A percentile compares a stretch with the other conserved stretches of the same genome.
Evolutionary conservation across 2,329 filamentous ascomycete genomes (phyloP).

Genomic region (Aureobasidium namibiae): DNA sequence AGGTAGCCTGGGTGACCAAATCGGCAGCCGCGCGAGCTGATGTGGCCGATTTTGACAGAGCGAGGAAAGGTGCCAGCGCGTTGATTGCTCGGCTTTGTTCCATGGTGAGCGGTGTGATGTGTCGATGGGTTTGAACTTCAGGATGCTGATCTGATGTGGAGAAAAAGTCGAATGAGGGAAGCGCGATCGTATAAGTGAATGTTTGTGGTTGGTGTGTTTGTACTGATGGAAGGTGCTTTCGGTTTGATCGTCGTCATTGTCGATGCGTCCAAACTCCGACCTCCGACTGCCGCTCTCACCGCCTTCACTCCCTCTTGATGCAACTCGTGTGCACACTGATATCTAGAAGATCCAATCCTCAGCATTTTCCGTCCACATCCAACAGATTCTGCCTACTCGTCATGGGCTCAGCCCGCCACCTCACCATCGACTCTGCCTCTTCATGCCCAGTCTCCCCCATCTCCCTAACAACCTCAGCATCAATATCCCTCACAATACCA

Average conservation of each 20-base stretch:
- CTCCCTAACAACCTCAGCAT: neutral
- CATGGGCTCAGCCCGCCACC: conserved; percentile 9
- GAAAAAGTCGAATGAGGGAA: neutral
- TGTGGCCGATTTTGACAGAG: conserved; percentile 75
- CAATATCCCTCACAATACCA: neutral
- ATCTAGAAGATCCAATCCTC: neutral
- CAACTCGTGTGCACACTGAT: too few relatives aligned
- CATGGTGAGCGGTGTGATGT: conserved; percentile 41
- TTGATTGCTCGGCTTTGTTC: conserved; percentile 60
- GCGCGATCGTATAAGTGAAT: neutral
- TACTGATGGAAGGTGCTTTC: neutral
- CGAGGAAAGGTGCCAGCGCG: conserved; percentile 72
- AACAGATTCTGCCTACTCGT: conserved; percentile 9
- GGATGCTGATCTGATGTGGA: neutral
- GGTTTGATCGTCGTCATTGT: conserved; percentile 9
- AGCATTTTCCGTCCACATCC: neutral
- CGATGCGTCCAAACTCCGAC: neutral
- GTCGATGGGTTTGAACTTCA: neutral
- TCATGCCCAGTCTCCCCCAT: neutral
- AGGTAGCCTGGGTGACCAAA: conserved; percentile 78
- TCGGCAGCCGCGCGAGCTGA: conserved; percentile 79
- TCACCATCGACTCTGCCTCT: neutral
- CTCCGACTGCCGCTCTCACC: neutral
- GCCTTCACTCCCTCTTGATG: too few relatives aligned
- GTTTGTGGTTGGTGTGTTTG: neutral